phyloP scores from a whole-genome alignment of 2,329 filamentous ascomycete species.

The Graphiopsis chlorocephala region DNA sequence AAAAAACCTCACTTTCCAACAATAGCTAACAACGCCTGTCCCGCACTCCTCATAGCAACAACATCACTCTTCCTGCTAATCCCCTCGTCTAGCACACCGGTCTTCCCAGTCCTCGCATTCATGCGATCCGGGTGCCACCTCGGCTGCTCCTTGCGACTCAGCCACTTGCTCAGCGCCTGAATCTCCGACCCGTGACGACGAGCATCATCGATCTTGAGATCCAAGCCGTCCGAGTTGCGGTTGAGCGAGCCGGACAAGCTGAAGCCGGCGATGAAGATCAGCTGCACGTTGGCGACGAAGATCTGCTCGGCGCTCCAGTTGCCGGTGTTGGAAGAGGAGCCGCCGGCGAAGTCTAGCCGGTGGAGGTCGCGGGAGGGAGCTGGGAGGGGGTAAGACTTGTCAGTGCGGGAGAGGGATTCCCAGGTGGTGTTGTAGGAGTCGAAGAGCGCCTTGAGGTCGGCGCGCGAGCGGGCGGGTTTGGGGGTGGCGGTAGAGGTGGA shows the following conservation, averaged over 20 bases:
- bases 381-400: background rate
- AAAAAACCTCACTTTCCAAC: background rate
- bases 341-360: background rate
- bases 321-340: background rate
- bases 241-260: background rate
- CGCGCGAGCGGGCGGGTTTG: background rate
- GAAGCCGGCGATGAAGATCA: conserved; percentile 5
- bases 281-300: conserved; percentile 6
- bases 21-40: background rate
- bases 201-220: background rate
- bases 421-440: background rate
- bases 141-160: background rate
- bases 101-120: conserved; percentile 1
- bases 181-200: background rate
- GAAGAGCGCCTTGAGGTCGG: background rate
- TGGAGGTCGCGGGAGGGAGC: background rate
- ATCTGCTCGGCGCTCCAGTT: background rate
- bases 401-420: background rate
- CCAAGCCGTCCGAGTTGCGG: background rate
- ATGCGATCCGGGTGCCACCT: conserved; percentile 11
- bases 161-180: background rate
- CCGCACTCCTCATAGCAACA: conserved; percentile 7
- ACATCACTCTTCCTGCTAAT: conserved; percentile 3
- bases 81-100: background rate
- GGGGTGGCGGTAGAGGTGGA: background rate